Evolutionary conservation across 2,329 filamentous ascomycete genomes (phyloP).

Genomic region (Diaporthe capsici): DNA sequence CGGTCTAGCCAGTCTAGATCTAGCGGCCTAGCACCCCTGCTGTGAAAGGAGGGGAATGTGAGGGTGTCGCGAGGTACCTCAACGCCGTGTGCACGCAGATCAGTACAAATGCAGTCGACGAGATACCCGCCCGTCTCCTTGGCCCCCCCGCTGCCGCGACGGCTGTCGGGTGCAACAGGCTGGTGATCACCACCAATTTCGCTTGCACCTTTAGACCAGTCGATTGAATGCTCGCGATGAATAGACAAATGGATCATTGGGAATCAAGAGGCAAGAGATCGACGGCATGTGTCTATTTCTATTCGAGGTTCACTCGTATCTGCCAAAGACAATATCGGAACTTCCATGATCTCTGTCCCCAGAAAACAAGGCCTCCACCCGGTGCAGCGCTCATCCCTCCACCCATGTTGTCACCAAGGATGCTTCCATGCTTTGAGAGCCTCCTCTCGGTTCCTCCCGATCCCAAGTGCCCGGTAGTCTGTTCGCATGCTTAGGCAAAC

Average conservation of each 20-base stretch:
- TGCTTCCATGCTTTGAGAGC: constrained; percentile 6
- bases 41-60: neutral
- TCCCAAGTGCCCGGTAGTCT: neutral
- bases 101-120: neutral
- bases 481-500: neutral
- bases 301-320: constrained; percentile 13
- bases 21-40: constrained; percentile 1
- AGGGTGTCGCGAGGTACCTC: neutral
- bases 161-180: neutral
- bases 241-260: neutral
- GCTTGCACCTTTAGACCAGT: neutral
- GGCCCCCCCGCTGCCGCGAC: neutral
- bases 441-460: constrained; percentile 12
- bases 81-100: neutral
- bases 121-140: neutral
- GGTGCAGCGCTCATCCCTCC: constrained; percentile 17
- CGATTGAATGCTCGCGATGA: neutral
- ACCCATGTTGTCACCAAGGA: neutral
- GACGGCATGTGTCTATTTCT: constrained; percentile 27
- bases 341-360: constrained; percentile 10
- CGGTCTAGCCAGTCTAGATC: neutral
- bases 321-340: constrained; percentile 10
- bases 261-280: constrained; percentile 16
- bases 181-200: constrained; percentile 14
- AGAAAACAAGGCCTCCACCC: constrained; percentile 16